phyloP scores from a whole-genome alignment of 805 yeast species.

The Candida quercuum region DNA sequence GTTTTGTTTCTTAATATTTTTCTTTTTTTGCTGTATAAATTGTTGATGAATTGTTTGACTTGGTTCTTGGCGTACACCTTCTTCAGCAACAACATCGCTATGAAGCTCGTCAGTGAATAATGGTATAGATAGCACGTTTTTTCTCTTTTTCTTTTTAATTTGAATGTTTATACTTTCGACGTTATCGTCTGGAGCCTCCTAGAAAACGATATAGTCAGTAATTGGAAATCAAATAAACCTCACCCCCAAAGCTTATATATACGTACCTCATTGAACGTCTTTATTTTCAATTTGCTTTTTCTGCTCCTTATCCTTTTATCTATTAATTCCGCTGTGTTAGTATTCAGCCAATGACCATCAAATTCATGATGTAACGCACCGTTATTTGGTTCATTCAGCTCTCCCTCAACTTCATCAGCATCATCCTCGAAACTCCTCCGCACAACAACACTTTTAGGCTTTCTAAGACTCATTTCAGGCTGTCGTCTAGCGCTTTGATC shows the following conservation, averaged over 20 bases:
- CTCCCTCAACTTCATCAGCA: too few species aligned
- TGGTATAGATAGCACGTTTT: conserved; percentile 1
- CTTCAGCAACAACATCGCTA: not conserved
- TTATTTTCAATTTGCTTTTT: conserved; percentile 14
- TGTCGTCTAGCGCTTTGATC: too few species aligned
- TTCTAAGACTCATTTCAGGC: conserved; percentile 12
- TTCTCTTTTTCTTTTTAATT: conserved; percentile 4
- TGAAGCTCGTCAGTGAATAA: conserved; percentile 5
- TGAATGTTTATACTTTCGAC: not conserved
- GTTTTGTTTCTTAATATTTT: too few species aligned
- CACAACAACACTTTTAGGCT: conserved; percentile 16
- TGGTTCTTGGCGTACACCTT: too few species aligned
- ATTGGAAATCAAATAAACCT: not conserved
- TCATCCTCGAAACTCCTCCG: too few species aligned
- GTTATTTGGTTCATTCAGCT: too few species aligned
- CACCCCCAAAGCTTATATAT: not conserved
- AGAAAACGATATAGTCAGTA: not conserved
- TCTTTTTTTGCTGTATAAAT: too few species aligned
- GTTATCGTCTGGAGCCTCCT: conserved; percentile 2
- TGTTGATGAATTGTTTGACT: too few species aligned
- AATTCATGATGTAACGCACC: too few species aligned
- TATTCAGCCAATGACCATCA: too few species aligned
- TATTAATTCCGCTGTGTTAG: too few species aligned
- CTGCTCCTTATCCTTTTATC: not conserved
- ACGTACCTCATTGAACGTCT: not conserved